These are phyloP conservation scores for Globisporangium okanoganense DNA, from an alignment of 352 stramenopile species.

Conservation along the genomic window DNA sequence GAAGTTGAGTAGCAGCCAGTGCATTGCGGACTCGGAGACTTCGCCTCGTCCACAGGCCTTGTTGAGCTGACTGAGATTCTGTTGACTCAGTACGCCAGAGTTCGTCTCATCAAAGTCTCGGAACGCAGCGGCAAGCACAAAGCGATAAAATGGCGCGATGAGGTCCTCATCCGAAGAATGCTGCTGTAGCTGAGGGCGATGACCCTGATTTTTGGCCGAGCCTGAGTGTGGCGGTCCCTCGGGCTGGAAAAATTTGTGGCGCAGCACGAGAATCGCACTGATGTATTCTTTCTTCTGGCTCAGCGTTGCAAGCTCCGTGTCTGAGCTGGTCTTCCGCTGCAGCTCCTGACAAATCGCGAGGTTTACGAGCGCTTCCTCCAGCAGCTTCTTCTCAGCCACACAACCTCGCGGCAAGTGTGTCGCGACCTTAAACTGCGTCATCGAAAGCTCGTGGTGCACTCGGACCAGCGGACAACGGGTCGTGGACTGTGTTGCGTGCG, in stretches of 20 bases:
- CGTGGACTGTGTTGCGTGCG: constrained; percentile 9
- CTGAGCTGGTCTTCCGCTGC: background rate
- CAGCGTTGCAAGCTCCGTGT: background rate
- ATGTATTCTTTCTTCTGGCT: constrained; percentile 35
- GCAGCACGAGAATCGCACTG: constrained; percentile 30
- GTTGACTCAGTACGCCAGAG: constrained; percentile 23
- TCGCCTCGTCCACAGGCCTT: constrained; percentile 25
- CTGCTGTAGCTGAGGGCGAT: constrained; percentile 10
- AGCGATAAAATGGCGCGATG: constrained; percentile 63
- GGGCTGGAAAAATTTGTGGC: constrained; percentile 56
- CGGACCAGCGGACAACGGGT: constrained; percentile 18
- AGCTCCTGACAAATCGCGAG: constrained; percentile 20
- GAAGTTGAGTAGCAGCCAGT: constrained; percentile 58
- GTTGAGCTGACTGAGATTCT: constrained; percentile 44
- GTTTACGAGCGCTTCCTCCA: constrained; percentile 39
- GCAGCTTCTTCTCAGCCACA: constrained; percentile 43
- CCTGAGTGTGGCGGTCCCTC: constrained; percentile 17
- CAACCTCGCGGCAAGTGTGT: constrained; percentile 47
- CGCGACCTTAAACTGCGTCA: constrained; percentile 54
- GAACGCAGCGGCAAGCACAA: constrained; percentile 55
- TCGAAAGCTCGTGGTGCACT: constrained; percentile 32
- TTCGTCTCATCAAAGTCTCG: constrained; percentile 35
- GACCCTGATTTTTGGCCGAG: background rate
- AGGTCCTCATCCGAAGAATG: constrained; percentile 16
- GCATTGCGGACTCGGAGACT: constrained; percentile 26